Evolutionary conservation across 1,284 basidiomycete species (phyloP).

Genomic region (Limonomyces culmigenus): DNA sequence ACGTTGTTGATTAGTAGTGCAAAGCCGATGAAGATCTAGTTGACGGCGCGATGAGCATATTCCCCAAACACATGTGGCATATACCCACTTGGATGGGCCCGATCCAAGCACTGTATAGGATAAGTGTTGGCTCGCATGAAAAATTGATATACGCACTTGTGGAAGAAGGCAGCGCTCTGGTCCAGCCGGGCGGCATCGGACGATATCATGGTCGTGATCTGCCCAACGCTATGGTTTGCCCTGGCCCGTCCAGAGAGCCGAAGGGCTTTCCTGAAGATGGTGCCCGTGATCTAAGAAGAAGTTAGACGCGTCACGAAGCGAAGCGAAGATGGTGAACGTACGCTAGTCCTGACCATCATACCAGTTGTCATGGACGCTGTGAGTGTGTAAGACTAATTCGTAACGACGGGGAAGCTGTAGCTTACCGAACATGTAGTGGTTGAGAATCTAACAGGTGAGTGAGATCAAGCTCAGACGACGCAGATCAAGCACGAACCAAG

Average conservation of each 20-base stretch:
- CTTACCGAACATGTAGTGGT: constrained; percentile 20
- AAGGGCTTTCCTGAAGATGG: constrained; percentile 56
- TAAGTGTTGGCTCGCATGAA: constrained; percentile 1
- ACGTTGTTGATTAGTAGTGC: too few relatives aligned
- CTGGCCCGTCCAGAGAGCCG: constrained; percentile 50
- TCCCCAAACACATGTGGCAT: background rate
- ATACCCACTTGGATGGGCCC: constrained; percentile 32
- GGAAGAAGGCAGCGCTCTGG: constrained; percentile 24
- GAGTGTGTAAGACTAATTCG: too few relatives aligned
- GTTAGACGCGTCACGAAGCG: background rate
- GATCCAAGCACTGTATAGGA: constrained; percentile 28
- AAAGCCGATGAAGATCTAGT: too few relatives aligned
- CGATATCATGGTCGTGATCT: constrained; percentile 59
- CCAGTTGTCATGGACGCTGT: constrained; percentile 28
- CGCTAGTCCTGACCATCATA: constrained; percentile 30
- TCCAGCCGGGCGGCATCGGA: constrained; percentile 41
- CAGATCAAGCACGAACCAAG: constrained; percentile 17
- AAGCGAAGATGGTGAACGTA: constrained; percentile 12
- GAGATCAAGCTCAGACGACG: background rate
- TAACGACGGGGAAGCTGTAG: too few relatives aligned
- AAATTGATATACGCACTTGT: constrained; percentile 23
- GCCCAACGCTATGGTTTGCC: constrained; percentile 40
- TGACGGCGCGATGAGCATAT: background rate
- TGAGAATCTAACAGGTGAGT: constrained; percentile 19
- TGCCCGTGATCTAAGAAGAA: constrained; percentile 33